Conservation (phyloP, 495 filamentous ascomycete genomes). For the Melanomma pulvis-pyrius region DNA sequence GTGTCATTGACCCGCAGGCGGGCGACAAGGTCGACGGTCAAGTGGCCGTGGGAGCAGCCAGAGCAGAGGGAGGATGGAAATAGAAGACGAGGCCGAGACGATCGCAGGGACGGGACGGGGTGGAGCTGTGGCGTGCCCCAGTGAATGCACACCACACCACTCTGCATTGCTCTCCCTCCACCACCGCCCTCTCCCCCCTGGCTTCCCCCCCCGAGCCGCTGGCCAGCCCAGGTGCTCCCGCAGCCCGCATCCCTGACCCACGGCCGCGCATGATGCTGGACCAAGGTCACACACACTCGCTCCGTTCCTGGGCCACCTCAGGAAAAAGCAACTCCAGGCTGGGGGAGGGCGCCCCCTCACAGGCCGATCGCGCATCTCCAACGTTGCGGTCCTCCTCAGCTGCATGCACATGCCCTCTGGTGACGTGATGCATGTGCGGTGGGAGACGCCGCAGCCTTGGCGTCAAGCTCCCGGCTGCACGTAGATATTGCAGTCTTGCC, state of each 20-base stretch:
- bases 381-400: too few species aligned
- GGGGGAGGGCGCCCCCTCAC: too few species aligned
- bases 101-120: too few species aligned
- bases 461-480: too few species aligned
- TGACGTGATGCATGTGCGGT: too few species aligned
- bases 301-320: background rate
- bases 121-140: too few species aligned
- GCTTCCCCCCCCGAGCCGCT: background rate
- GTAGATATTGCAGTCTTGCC: too few species aligned
- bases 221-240: conserved; percentile 9
- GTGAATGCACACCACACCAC: background rate
- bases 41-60: background rate
- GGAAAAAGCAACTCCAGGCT: background rate
- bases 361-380: too few species aligned
- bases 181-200: background rate
- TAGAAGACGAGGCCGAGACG: too few species aligned
- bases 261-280: conserved; percentile 12
- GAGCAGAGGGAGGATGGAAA: too few species aligned
- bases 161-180: background rate
- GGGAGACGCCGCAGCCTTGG: too few species aligned
- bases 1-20: conserved; percentile 13
- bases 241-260: conserved; percentile 13
- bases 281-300: background rate
- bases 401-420: too few species aligned
- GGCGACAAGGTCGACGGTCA: background rate